Evolutionary conservation across 306 rosid species (phyloP).

Genomic region (Prinsepia uniflora): DNA sequence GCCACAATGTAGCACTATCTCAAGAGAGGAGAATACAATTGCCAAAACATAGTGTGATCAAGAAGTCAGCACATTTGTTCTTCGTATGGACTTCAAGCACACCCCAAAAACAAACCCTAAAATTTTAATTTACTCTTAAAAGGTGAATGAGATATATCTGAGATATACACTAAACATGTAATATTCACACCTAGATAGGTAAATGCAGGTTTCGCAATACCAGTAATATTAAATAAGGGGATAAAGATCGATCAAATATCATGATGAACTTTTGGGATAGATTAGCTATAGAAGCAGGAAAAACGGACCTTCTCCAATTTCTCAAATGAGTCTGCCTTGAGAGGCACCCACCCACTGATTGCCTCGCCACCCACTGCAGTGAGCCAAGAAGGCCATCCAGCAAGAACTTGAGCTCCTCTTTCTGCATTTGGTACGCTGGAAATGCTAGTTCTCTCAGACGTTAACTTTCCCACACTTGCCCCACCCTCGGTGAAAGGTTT

Average conservation of each 20-base stretch:
- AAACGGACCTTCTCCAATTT: conserved; percentile 65
- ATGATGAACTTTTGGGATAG: background rate
- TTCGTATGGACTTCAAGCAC: background rate
- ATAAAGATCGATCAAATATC: background rate
- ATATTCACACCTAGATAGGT: background rate
- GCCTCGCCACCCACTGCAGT: conserved; percentile 82
- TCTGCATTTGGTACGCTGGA: conserved; percentile 45
- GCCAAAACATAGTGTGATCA: background rate
- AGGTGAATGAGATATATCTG: background rate
- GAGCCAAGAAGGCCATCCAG: conserved; percentile 95
- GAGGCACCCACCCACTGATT: conserved; percentile 78
- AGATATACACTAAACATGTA: background rate
- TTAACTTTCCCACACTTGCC: conserved; percentile 18
- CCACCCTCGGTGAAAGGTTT: conserved; percentile 25
- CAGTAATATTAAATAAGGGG: background rate
- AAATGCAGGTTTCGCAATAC: background rate
- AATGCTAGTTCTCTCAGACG: conserved; percentile 27
- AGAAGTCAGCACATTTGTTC: background rate
- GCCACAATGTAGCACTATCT: background rate
- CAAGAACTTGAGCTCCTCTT: conserved; percentile 62
- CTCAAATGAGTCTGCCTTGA: conserved; percentile 72
- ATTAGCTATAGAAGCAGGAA: background rate
- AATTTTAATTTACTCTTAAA: background rate
- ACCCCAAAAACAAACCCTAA: background rate
- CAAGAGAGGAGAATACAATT: background rate